Percentiles rank a stretch among this genome's conserved stretches.
These are phyloP conservation scores for Tuber magnatum DNA, from an alignment of 495 filamentous ascomycete genomes.

Conservation along the genomic window DNA sequence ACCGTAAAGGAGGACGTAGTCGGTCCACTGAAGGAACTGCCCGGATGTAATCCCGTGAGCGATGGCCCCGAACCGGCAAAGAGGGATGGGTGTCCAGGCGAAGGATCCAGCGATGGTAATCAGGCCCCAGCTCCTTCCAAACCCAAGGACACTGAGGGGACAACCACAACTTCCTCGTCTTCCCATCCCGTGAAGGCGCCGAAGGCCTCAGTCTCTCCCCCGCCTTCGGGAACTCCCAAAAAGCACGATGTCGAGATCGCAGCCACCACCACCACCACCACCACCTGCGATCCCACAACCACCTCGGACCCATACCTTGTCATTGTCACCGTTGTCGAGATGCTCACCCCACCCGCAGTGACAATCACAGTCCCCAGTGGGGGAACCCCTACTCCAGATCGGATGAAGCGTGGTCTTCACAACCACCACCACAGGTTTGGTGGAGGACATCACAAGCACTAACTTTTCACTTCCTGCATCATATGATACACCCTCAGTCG, in stretches of 20 bases:
- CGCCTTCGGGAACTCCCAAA: background rate
- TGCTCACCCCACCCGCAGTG: constrained; percentile 19
- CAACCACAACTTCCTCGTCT: background rate
- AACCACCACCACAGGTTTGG: background rate
- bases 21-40: constrained; percentile 44
- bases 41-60: constrained; percentile 46
- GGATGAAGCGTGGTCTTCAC: background rate
- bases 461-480: background rate
- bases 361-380: constrained; percentile 18
- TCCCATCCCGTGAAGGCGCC: background rate
- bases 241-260: background rate
- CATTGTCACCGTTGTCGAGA: constrained; percentile 24
- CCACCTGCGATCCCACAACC: constrained; percentile 9
- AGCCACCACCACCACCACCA: too few relatives aligned
- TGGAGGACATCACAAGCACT: background rate
- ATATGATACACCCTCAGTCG: background rate
- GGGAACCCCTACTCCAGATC: background rate
- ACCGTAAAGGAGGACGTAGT: constrained; percentile 43
- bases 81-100: constrained; percentile 19
- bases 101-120: background rate
- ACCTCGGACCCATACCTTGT: constrained; percentile 24
- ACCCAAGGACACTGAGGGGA: background rate
- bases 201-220: background rate
- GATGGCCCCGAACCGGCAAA: constrained; percentile 34
- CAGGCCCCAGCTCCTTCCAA: background rate